These are phyloP conservation scores for Aspergillus sergii DNA, from an alignment of 2,329 filamentous ascomycete genomes.

Conservation along the genomic window DNA sequence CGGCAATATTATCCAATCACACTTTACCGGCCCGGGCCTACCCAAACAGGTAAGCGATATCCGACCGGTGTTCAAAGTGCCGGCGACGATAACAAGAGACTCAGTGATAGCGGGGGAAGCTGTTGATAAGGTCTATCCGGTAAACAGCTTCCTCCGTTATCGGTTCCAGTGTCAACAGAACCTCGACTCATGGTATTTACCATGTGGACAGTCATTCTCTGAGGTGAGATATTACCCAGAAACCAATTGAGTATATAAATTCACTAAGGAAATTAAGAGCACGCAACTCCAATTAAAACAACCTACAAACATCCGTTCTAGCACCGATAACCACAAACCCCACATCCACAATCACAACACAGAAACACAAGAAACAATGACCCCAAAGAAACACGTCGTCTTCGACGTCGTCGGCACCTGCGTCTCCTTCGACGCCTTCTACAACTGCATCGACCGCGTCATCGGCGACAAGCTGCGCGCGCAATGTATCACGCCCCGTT, in stretches of 20 bases:
- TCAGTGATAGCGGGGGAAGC: background rate
- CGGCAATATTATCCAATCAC: background rate
- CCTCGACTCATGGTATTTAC: background rate
- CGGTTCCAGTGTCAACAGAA: background rate
- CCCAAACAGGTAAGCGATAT: background rate
- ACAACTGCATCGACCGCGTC: conserved; percentile 36
- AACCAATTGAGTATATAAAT: background rate
- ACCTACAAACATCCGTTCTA: no score
- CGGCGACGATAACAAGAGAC: background rate
- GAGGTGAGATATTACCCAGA: background rate
- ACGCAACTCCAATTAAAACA: background rate
- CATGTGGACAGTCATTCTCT: background rate
- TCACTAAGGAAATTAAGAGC: no score
- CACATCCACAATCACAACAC: background rate
- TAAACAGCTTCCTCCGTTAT: background rate
- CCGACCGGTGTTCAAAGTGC: background rate
- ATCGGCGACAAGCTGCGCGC: conserved; percentile 40
- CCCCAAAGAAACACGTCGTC: conserved; percentile 46
- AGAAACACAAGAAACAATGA: background rate
- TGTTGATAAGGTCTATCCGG: background rate
- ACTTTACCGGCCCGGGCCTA: background rate
- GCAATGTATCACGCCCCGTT: conserved; percentile 37
- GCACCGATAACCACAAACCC: background rate
- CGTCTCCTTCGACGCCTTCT: conserved; percentile 49
- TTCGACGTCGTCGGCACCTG: conserved; percentile 57